Conservation (phyloP, 208 protist genomes). For the Trypanosoma mega region DNA sequence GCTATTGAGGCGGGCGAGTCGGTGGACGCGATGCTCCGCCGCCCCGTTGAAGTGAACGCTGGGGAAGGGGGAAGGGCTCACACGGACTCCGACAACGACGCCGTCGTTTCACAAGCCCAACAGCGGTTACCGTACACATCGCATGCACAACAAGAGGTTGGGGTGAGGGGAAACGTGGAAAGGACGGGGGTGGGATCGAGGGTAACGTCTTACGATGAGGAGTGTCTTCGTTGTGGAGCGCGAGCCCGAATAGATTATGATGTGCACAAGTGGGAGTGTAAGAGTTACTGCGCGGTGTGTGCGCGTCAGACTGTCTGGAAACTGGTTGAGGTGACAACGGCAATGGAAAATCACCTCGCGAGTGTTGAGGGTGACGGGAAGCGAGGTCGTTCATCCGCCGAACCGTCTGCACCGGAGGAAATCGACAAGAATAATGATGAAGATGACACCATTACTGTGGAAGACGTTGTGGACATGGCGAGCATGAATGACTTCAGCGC, state of each 20-base stretch:
- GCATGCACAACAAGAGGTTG: not conserved
- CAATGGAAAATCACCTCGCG: not conserved
- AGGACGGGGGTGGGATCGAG: not conserved
- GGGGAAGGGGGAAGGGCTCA: too few relatives aligned
- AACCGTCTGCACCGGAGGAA: slow-evolving; percentile 18
- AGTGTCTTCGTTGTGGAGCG: slow-evolving; percentile 61
- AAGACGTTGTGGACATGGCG: slow-evolving; percentile 79
- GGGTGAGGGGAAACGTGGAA: not conserved
- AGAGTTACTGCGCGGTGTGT: slow-evolving; percentile 65
- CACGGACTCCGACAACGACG: too few relatives aligned
- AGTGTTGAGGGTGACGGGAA: not conserved
- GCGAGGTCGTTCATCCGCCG: not conserved
- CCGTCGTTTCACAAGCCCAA: too few relatives aligned
- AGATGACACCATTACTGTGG: slow-evolving; percentile 56
- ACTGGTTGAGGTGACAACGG: slow-evolving; percentile 37
- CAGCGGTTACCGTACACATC: too few relatives aligned
- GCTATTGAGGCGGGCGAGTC: slow-evolving; percentile 34
- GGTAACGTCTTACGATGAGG: slow-evolving; percentile 40
- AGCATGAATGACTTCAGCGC: slow-evolving; percentile 71
- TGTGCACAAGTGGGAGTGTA: slow-evolving; percentile 66
- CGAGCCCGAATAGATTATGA: slow-evolving; percentile 41
- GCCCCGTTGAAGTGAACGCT: slow-evolving; percentile 22
- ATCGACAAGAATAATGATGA: slow-evolving; percentile 39
- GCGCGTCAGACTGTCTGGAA: slow-evolving; percentile 70
- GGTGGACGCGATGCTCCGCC: slow-evolving; percentile 54